Evolutionary conservation across 495 filamentous ascomycete genomes (phyloP), one percentile per base, ranked within the genome.

Genomic region (Talaromyces nanjingensis): DNA sequence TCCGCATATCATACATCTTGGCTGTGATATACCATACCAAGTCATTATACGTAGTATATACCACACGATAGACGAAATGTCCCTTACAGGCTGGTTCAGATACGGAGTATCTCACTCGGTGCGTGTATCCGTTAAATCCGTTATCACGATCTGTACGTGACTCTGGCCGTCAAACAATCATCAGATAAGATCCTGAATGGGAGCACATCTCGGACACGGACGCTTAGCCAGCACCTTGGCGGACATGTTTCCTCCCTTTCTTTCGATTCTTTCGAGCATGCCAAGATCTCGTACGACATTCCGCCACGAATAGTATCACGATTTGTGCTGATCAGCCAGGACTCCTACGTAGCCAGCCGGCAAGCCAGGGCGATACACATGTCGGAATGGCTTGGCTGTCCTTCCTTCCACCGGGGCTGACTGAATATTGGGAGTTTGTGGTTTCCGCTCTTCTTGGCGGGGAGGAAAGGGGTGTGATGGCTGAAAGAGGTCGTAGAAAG

Each of bases 381-480:
- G 45, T 18, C 45, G 45, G 45, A 49, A 49, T 49, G 57, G 57
- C 57, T 59, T 59, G 57, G 57, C 57, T 59, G 27, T 34, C 34
- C 34, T 59, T 22, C 57, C 31, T 24, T 37, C 31, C 57, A 22
- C 18, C 22, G 27, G 31, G 8, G 31, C 57, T 59, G 57, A 37
- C n/a, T 37, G 27, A 31, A 22, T 34, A 34, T 22, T 14, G 18
- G 31, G 29, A 16, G 25, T 24, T 59, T 37, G 33, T 59, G 29
- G 29, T 37, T 59, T 59, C 57, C 57, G 57, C 57, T 29, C 31
- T 31, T 6, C 57, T 59, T 59, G 57, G 57, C 57, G 31, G 16
- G 63, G 63, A 18, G 62, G 65, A 49, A 67, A 57, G 60, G 63
- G 63, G n/a, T 20, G 18, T 49, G n/a, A 49, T 49, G 18, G 45